phyloP scores from a whole-genome alignment of 129 eudicot species.

The Centaurea solstitialis region DNA sequence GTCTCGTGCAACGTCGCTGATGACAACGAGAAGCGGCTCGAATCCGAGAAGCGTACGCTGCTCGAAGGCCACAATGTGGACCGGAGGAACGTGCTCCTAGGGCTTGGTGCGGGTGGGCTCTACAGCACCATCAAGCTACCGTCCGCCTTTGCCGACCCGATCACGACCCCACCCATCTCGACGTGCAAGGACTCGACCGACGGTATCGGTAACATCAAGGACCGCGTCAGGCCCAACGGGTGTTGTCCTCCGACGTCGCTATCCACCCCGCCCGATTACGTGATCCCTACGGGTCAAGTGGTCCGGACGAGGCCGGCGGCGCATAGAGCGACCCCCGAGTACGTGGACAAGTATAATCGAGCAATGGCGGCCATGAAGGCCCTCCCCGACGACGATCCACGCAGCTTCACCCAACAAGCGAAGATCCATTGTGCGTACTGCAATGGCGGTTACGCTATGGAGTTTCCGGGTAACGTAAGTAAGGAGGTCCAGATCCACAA shows the following conservation, averaged over 20 bases:
- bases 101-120: slow-evolving; percentile 38
- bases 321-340: background rate
- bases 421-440: slow-evolving; percentile 49
- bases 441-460: slow-evolving; percentile 29
- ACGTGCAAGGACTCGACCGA: slow-evolving; percentile 12
- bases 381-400: slow-evolving; percentile 40
- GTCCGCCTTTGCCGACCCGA: slow-evolving; percentile 26
- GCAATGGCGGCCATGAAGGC: slow-evolving; percentile 43
- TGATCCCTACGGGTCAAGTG: too few species aligned
- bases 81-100: background rate
- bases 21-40: background rate
- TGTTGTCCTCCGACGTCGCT: slow-evolving; percentile 34
- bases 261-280: too few species aligned
- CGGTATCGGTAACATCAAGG: background rate
- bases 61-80: background rate
- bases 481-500: slow-evolving; percentile 37
- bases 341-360: slow-evolving; percentile 26
- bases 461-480: slow-evolving; percentile 12
- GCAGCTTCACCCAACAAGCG: slow-evolving; percentile 41
- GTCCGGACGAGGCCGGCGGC: slow-evolving; percentile 19
- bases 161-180: slow-evolving; percentile 26
- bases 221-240: background rate
- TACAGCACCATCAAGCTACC: slow-evolving; percentile 1
- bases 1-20: slow-evolving; percentile 21
- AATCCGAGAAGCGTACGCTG: background rate